phyloP scores from a whole-genome alignment of 139 green algal species.

The Coelastrella sp. region DNA sequence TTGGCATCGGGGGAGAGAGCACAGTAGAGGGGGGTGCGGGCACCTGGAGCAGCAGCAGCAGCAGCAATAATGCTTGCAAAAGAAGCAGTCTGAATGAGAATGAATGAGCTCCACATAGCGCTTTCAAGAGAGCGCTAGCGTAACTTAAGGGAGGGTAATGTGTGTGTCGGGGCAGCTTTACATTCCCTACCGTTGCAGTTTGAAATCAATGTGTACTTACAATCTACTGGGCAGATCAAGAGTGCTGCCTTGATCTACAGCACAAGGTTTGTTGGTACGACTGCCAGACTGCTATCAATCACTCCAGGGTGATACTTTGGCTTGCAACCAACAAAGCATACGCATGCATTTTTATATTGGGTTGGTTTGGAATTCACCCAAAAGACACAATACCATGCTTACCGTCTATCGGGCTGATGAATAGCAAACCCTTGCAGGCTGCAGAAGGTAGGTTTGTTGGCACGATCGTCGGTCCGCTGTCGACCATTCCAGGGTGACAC shows the following conservation, averaged over 20 bases:
- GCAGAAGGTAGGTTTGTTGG: conserved; percentile 10
- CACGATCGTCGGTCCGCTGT: conserved; percentile 33
- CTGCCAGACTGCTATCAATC: conserved; percentile 34
- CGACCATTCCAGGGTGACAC: conserved; percentile 28
- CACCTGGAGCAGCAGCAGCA: not conserved
- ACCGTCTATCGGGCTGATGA: conserved; percentile 6
- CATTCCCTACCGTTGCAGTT: no score
- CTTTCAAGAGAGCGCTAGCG: no score
- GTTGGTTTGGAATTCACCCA: no score
- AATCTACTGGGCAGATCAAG: conserved; percentile 7
- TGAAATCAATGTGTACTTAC: not conserved
- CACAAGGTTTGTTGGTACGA: conserved; percentile 32
- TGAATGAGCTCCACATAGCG: no score
- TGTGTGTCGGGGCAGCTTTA: no score
- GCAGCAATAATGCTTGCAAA: no score
- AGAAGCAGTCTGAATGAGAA: no score
- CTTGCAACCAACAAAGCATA: no score
- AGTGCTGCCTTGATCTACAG: conserved; percentile 22
- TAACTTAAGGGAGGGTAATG: no score
- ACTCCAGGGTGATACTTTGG: conserved; percentile 32
- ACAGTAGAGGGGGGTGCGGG: conserved; percentile 18
- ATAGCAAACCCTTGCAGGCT: conserved; percentile 1
- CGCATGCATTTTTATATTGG: no score
- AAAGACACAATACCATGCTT: no score
- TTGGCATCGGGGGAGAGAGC: conserved; percentile 24